Evolutionary conservation across 345 rosid species (phyloP), one percentile per base, ranked within the genome.

Genomic region (Salix purpurea): DNA sequence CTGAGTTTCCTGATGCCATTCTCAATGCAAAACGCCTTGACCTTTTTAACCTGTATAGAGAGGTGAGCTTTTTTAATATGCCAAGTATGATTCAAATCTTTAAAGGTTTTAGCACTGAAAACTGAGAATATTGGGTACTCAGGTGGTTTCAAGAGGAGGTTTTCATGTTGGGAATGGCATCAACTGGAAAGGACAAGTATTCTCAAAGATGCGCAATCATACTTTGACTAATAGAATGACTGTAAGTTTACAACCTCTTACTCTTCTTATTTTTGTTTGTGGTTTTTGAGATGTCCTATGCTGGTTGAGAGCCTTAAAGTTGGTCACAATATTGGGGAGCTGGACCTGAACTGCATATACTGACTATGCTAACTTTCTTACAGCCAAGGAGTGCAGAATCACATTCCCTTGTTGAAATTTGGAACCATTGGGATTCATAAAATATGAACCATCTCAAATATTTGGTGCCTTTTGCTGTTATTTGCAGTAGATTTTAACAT

Each of bases 111-210:
- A 5, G 21, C 71, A 39, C 52, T 79, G n/a, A 39, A 69, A 58
- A 7, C 9, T 69, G 70, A 19, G 12, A 66, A 65, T 56, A 56
- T 21, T 79, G 76, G 72, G 52, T 79, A 52, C 74, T 79, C 90
- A 96, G 99, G 99, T 96, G 75, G 98, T 96, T 73, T 94, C 99
- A 54, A 89, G 99, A 68, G 99, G 99, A 76, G 99, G 99, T 73
- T 96, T 96, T 82, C 97, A 96, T 61, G 98, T 96, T 42, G 98
- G 99, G 32, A 96, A 96, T 75, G 98, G 99, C 82, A 96, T 96
- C 81, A 96, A 96, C 81, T 96, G 99, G 99, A 96, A 96, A 85
- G 99, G 99, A 80, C 99, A 96, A 86, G 99, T 96, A 81, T 96
- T 96, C 87, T 96, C 99, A 30, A 96, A 94, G 92, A 96, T 96